These are phyloP conservation scores for Dipodascopsis tothii DNA, from an alignment of 805 yeast species.

Conservation along the genomic window DNA sequence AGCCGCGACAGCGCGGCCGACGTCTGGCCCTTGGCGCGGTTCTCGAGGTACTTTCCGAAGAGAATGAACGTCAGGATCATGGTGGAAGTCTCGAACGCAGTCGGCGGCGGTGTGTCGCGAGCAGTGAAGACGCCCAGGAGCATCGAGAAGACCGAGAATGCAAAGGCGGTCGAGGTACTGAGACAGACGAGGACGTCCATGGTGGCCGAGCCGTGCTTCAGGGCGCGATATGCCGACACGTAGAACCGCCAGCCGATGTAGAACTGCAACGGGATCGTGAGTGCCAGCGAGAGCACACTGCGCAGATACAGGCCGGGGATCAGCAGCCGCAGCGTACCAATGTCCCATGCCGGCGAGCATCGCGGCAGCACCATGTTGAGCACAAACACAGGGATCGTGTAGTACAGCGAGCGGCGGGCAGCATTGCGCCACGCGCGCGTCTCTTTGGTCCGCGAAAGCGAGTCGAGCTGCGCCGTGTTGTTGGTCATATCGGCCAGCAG, in stretches of 20 bases:
- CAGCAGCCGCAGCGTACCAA: background rate
- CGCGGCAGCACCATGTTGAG: conserved; percentile 35
- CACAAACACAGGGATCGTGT: conserved; percentile 56
- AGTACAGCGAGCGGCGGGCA: conserved; percentile 43
- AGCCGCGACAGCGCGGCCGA: conserved; percentile 79
- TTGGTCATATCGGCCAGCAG: conserved; percentile 39
- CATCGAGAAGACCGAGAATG: conserved; percentile 64
- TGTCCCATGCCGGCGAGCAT: background rate
- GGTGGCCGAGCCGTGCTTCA: conserved; percentile 63
- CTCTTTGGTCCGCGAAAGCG: conserved; percentile 64
- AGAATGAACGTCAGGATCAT: conserved; percentile 81
- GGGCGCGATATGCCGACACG: conserved; percentile 54
- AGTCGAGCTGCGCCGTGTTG: conserved; percentile 58
- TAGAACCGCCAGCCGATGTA: conserved; percentile 63
- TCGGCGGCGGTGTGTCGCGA: conserved; percentile 46
- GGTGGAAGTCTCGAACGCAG: conserved; percentile 72
- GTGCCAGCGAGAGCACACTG: conserved; percentile 49
- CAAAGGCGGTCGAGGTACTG: conserved; percentile 72
- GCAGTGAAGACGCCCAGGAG: conserved; percentile 31
- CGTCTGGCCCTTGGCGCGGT: conserved; percentile 87
- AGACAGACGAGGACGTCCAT: conserved; percentile 88
- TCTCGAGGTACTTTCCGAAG: conserved; percentile 85
- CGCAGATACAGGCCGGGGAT: conserved; percentile 60
- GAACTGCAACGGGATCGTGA: conserved; percentile 57
- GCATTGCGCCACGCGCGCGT: conserved; percentile 60